Percentiles rank a stretch among this genome's conserved stretches.
phyloP scores from a whole-genome alignment of 345 rosid genomes.

The Hypericum androsaemum region DNA sequence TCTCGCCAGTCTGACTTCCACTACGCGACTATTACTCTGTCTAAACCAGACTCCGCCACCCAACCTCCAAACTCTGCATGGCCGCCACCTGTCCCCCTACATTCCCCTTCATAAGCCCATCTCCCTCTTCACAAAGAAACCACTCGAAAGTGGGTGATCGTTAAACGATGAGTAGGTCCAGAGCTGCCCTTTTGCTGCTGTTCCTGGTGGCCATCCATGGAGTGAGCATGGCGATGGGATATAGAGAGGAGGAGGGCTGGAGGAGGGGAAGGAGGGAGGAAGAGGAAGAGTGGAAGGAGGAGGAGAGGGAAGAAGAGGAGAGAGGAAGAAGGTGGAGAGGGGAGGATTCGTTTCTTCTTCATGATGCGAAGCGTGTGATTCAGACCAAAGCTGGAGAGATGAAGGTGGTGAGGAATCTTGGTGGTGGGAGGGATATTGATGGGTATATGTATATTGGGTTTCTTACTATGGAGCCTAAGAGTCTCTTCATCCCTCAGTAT shows the following conservation, averaged over 20 bases:
- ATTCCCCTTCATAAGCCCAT: too few relatives aligned
- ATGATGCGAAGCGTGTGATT: conserved; percentile 40
- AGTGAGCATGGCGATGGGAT: conserved; percentile 17
- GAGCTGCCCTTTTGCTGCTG: conserved; percentile 20
- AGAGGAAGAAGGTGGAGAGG: neutral
- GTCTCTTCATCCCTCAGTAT: conserved; percentile 78
- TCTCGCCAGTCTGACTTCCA: too few relatives aligned
- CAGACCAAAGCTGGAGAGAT: conserved; percentile 73
- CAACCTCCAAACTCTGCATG: too few relatives aligned
- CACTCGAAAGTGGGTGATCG: too few relatives aligned
- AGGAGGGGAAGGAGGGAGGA: conserved; percentile 1
- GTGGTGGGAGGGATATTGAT: conserved; percentile 33
- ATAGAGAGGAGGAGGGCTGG: conserved; percentile 8
- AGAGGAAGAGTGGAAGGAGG: neutral
- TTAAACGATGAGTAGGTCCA: too few relatives aligned
- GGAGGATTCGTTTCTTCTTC: conserved; percentile 45
- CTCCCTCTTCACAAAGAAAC: too few relatives aligned
- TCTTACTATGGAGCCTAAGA: conserved; percentile 73
- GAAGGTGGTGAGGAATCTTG: conserved; percentile 38
- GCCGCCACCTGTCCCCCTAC: too few relatives aligned
- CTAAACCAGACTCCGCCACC: too few relatives aligned
- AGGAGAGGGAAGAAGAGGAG: neutral
- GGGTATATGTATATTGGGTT: conserved; percentile 68
- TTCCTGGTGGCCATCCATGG: conserved; percentile 29
- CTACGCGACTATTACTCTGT: too few relatives aligned